A percentile compares a stretch with the other conserved stretches of the same genome.
Conservation (phyloP, 306 rosid species). For the Castanospermum australe region DNA sequence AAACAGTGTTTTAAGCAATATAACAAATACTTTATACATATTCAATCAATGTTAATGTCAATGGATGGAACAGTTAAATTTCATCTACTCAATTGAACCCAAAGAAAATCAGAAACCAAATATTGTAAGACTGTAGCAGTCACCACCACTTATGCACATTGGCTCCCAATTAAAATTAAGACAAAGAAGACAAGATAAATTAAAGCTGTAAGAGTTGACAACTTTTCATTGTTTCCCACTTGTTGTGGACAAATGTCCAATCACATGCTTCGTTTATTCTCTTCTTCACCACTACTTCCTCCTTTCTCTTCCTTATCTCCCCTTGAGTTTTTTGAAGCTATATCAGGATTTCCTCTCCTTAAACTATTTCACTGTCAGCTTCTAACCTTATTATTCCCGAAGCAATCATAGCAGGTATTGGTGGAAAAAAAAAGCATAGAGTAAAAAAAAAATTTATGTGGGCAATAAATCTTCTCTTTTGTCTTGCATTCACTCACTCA, state of each 20-base stretch:
- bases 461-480: neutral
- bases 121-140: neutral
- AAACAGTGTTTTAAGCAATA: neutral
- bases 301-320: neutral
- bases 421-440: neutral
- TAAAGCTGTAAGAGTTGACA: slow-evolving; percentile 45
- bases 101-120: neutral
- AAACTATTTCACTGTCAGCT: neutral
- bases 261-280: slow-evolving; percentile 22
- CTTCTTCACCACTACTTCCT: neutral
- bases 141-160: slow-evolving; percentile 13
- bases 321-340: neutral
- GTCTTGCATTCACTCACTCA: neutral
- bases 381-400: neutral
- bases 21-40: neutral
- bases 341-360: neutral
- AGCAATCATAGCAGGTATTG: slow-evolving; percentile 14
- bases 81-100: neutral
- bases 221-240: slow-evolving; percentile 47
- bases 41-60: neutral
- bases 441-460: neutral
- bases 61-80: neutral
- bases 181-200: slow-evolving; percentile 14
- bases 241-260: slow-evolving; percentile 30
- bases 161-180: neutral